Evolutionary conservation across 2,329 filamentous ascomycete genomes (phyloP).

Genomic region (Nothophaeocryptopus gaeumannii): DNA sequence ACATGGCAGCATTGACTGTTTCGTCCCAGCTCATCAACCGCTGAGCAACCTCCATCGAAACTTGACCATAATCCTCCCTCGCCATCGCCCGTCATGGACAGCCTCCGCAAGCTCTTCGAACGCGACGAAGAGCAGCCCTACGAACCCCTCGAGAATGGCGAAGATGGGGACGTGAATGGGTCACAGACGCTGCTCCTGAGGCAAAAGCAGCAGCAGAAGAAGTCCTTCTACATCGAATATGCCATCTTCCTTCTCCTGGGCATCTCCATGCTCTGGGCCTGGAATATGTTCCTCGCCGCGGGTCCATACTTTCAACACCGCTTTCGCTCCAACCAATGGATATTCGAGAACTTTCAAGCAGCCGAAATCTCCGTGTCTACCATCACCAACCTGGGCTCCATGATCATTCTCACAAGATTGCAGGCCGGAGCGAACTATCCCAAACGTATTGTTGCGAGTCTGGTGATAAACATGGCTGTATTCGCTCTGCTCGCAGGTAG

Average conservation of each 20-base stretch:
- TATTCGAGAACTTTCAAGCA: conserved; percentile 81
- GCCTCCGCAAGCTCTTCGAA: conserved; percentile 29
- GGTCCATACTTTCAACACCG: conserved; percentile 88
- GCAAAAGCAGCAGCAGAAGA: conserved; percentile 1
- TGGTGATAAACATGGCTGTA: conserved; percentile 71
- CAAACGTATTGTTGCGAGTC: conserved; percentile 73
- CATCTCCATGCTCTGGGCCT: conserved; percentile 95
- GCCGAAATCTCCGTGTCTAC: conserved; percentile 85
- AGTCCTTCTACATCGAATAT: conserved; percentile 85
- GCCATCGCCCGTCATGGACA: conserved; percentile 16
- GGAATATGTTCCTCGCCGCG: conserved; percentile 98
- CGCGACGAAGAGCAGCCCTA: conserved; percentile 32
- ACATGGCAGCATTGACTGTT: too few relatives aligned
- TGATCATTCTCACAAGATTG: conserved; percentile 73
- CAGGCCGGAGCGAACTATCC: conserved; percentile 85
- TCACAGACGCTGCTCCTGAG: not conserved
- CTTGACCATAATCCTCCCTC: too few relatives aligned
- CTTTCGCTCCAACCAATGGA: conserved; percentile 68
- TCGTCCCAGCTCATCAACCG: too few relatives aligned
- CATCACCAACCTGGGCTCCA: conserved; percentile 72
- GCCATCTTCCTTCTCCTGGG: conserved; percentile 79
- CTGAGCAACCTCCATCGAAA: too few relatives aligned
- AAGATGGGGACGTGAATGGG: conserved; percentile 10
- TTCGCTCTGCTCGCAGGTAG: conserved; percentile 79
- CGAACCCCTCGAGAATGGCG: conserved; percentile 28